Evolutionary conservation across 306 rosid species (phyloP), one percentile per base, ranked within the genome.

Genomic region (Cicer chorassanicum): DNA sequence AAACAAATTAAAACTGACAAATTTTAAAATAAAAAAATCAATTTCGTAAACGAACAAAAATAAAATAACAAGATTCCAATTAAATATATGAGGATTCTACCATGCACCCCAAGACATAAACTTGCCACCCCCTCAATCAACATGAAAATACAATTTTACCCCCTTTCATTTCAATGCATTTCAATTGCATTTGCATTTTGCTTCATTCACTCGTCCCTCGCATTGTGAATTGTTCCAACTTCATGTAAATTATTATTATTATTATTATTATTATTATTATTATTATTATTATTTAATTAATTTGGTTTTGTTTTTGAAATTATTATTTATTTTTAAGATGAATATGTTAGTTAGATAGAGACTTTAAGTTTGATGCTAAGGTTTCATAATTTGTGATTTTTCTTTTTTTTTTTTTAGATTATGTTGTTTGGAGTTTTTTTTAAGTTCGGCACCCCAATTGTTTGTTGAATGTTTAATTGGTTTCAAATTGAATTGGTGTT

Each of bases 161-260:
- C 36, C 36, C 36, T 29, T 8, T n/a, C 5, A 19, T 48, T 59
- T 16, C 18, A 16, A 16, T 16, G 18, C 18, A 16, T 16, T 16
- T 24, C 40, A 68, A 1, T 74, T 69, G 4, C 77, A 41, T 24
- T 77, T 59, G 43, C 51, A 44, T 48, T 64, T 75, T 21, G 72
- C 54, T 6, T 75, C 55, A 51, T 75, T 40, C 36, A 62, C 61
- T 75, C 50, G 6, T 21, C 48, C 41, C 41, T 56, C 39, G 55
- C 55, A 49, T 13, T 49, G 2, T 29, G 36, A 29, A 29, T 29
- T 24, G 2, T 24, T 24, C 34, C 34, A 24, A 24, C n/a, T 55
- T 19, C 6, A 18, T 55, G 13, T 55, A 55, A 19, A 55, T 42
- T 62, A 1, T 70, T 53, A 16, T 16, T 16, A 4, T 19, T 68